Evolutionary conservation across 2,329 filamentous ascomycete species (phyloP).

Genomic region (Colletotrichum karsti): DNA sequence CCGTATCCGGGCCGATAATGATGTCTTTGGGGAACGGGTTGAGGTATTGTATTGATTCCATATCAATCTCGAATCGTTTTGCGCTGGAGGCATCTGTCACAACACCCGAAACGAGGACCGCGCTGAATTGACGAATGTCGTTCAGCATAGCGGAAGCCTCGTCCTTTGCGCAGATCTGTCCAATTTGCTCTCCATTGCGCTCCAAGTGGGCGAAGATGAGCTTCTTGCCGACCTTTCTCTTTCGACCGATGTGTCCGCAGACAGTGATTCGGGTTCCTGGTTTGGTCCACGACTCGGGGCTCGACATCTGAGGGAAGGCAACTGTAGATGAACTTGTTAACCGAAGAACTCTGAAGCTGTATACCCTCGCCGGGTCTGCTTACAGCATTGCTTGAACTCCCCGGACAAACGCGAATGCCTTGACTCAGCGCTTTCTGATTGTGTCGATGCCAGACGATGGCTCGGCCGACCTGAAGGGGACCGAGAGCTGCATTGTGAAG

Average conservation of each 20-base stretch:
- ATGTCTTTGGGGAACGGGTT: constrained; percentile 80
- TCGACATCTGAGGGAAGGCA: constrained; percentile 39
- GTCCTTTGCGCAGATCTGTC: constrained; percentile 55
- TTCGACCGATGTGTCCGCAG: constrained; percentile 77
- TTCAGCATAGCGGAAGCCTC: constrained; percentile 50
- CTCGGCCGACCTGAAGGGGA: too few species aligned
- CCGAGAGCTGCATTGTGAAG: too few species aligned
- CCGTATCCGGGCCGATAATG: constrained; percentile 77
- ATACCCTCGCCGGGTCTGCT: neutral
- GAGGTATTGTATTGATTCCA: constrained; percentile 71
- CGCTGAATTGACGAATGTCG: constrained; percentile 57
- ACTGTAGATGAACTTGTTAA: constrained; percentile 31
- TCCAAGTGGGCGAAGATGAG: constrained; percentile 73
- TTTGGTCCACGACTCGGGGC: constrained; percentile 31
- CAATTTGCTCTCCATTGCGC: constrained; percentile 44
- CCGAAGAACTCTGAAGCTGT: neutral
- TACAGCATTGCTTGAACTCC: constrained; percentile 27
- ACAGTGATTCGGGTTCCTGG: constrained; percentile 57
- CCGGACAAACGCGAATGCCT: constrained; percentile 1
- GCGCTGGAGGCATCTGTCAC: constrained; percentile 7
- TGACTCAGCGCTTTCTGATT: neutral
- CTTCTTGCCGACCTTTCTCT: constrained; percentile 72
- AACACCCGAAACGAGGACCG: constrained; percentile 57
- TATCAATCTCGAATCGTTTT: constrained; percentile 62
- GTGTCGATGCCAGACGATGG: neutral